Base-by-base conservation (phyloP, 139 green algal genomes). In the Asterochloris erici region DNA sequence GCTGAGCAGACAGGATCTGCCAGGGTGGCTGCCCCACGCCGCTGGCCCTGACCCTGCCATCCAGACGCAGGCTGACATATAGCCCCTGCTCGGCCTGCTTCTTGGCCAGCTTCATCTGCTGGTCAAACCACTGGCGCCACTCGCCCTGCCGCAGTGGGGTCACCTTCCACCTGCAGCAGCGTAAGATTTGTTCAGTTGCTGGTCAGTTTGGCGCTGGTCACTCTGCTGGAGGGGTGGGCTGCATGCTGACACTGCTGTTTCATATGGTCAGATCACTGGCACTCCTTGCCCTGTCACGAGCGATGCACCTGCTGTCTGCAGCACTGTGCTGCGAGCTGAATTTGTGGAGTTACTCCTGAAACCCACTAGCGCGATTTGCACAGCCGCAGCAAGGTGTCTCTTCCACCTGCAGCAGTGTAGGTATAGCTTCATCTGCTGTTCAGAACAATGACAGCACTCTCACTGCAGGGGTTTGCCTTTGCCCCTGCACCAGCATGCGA, bases 11-110 rank as follows among this genome's bases (percentile, higher is more conserved):
- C 54, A 95, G 90, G 11, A 82, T 68, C 12, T 83, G 80, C 90
- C 89, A 96, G 0, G 92, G 92, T 11, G 93, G 91, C 10, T 63
- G 74, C 19, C 93, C 93, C 28, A 82, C n/a, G 14, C 94, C 93
- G 63, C 85, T 91, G 38, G 86, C 90, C 0, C 94, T 83, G 82
- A 96, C 93, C 1, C 93, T 88, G 0, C 94, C 94, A 69, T 97
- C 93, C 82, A 95, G 81, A 16, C 94, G 85, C 73, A 97, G 85
- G 12, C 90, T 88, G 19, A 97, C 83, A 74, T 96, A 97, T 78
- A 97, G 82, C 26, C 91, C 89, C 2, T 78, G 81, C n/a, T 92
- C 89, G 0, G 74, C 27, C 9, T 74, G 87, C 0, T 84, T 86
- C 60, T 89, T 91, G 62, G 88, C 81, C 69, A 90, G 77, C 54